These are phyloP conservation scores for Penicillium paxilli DNA, from an alignment of 495 filamentous ascomycete genomes.

Conservation along the genomic window DNA sequence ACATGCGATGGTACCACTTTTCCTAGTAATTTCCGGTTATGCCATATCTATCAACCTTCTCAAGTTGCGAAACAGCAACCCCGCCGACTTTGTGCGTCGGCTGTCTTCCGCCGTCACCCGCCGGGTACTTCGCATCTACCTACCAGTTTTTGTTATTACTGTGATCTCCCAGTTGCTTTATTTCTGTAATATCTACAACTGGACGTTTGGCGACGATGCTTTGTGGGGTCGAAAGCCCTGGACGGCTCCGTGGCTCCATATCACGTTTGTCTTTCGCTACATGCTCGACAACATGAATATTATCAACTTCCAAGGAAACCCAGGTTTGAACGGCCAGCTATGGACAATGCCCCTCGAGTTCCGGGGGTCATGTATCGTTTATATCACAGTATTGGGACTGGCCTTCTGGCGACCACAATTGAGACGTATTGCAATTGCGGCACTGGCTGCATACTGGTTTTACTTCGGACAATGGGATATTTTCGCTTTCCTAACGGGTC, in stretches of 20 bases:
- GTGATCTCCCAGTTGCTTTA: conserved; percentile 17
- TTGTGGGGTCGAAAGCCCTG: conserved; percentile 14
- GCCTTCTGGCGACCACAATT: conserved; percentile 34
- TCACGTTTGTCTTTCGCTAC: conserved; percentile 17
- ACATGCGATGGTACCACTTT: conserved; percentile 24
- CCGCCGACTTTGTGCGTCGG: conserved; percentile 9
- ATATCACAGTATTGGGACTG: conserved; percentile 36
- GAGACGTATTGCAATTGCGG: conserved; percentile 29
- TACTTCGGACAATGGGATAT: conserved; percentile 44
- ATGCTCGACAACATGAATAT: conserved; percentile 22
- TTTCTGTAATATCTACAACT: conserved; percentile 20
- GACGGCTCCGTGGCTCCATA: conserved; percentile 18
- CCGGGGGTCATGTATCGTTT: conserved; percentile 46
- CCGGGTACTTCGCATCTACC: conserved; percentile 24
- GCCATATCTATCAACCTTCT: conserved; percentile 25
- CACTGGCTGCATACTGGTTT: conserved; percentile 35
- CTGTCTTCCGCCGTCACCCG: conserved; percentile 24
- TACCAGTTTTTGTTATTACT: conserved; percentile 17
- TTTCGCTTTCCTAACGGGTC: conserved; percentile 45
- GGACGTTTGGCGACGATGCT: conserved; percentile 13
- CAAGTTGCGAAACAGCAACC: conserved; percentile 6
- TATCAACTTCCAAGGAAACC: conserved; percentile 10
- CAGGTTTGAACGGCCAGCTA: conserved; percentile 32
- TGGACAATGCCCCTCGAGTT: conserved; percentile 54
- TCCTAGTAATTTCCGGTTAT: conserved; percentile 29